A percentile compares a stretch with the other conserved stretches of the same genome.
phyloP scores from a whole-genome alignment of 2,329 filamentous ascomycete species.

The Magnaporthiopsis rhizophila region DNA sequence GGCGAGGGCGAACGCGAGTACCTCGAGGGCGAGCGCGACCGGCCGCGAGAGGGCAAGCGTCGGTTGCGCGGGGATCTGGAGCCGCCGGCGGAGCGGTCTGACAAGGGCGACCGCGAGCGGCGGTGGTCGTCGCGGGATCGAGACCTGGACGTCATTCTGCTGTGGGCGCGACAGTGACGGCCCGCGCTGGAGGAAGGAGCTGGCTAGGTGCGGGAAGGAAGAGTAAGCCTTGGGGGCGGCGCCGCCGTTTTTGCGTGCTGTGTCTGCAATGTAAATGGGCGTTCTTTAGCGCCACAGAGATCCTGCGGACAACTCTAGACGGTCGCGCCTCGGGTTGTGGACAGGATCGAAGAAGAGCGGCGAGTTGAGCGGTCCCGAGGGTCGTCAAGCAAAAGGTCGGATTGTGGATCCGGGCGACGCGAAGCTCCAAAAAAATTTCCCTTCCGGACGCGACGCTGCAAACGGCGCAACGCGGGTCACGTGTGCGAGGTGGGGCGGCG shows the following conservation, averaged over 20 bases:
- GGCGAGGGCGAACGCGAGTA: slow-evolving; percentile 22
- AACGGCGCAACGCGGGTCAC: background rate
- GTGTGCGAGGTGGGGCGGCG: background rate
- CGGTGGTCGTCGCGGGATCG: slow-evolving; percentile 4
- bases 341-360: background rate
- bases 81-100: slow-evolving; percentile 6
- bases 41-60: slow-evolving; percentile 5
- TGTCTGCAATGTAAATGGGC: background rate
- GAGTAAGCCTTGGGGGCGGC: background rate
- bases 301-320: background rate
- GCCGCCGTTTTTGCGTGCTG: background rate
- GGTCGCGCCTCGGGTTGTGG: background rate
- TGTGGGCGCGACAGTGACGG: background rate
- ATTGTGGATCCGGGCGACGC: background rate
- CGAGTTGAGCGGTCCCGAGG: background rate
- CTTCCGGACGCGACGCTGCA: background rate
- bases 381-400: background rate
- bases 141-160: slow-evolving; percentile 6
- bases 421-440: background rate
- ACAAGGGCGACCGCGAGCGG: slow-evolving; percentile 3
- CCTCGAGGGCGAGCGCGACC: slow-evolving; percentile 5
- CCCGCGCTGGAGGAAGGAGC: background rate
- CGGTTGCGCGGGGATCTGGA: slow-evolving; percentile 1
- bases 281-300: background rate
- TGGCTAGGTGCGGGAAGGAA: background rate